These are phyloP conservation scores for Vanrija humicola DNA, from an alignment of 1,284 basidiomycete species.

Conservation along the genomic window DNA sequence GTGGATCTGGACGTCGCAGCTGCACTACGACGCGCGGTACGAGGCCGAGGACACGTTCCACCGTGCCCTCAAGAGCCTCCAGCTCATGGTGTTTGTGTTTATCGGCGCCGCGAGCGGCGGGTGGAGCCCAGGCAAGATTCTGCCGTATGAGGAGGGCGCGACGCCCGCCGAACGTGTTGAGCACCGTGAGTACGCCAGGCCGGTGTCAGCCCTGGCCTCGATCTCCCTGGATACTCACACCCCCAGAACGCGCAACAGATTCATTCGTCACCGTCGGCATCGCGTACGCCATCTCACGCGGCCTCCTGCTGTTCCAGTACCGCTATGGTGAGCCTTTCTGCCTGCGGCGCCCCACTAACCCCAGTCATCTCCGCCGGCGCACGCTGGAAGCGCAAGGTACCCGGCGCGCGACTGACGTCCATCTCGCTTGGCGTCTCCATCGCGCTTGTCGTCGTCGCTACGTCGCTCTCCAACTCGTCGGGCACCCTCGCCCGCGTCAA, in stretches of 20 bases:
- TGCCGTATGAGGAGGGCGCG: background rate
- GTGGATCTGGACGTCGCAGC: slow-evolving; percentile 34
- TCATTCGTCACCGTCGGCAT: slow-evolving; percentile 25
- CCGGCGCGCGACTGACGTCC: background rate
- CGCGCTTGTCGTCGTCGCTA: slow-evolving; percentile 16
- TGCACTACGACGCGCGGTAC: slow-evolving; percentile 32
- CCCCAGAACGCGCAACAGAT: slow-evolving; percentile 2
- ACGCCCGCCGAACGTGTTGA: background rate
- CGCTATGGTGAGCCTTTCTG: background rate
- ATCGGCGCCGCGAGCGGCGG: slow-evolving; percentile 31
- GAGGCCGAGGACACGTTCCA: slow-evolving; percentile 32
- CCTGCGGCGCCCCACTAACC: background rate
- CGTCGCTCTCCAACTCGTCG: slow-evolving; percentile 11
- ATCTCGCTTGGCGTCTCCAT: slow-evolving; percentile 13
- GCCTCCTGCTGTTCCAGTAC: slow-evolving; percentile 23
- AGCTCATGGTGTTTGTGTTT: slow-evolving; percentile 31
- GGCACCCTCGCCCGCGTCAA: slow-evolving; percentile 8
- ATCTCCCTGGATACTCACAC: background rate
- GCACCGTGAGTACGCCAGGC: slow-evolving; percentile 1
- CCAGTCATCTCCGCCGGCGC: background rate
- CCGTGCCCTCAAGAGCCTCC: slow-evolving; percentile 24
- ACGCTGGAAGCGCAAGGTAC: background rate
- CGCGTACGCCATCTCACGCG: slow-evolving; percentile 21
- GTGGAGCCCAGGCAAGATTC: slow-evolving; percentile 14
- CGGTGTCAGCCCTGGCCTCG: too few species aligned